A percentile compares a stretch with the other conserved stretches of the same genome.
phyloP scores from a whole-genome alignment of 257 asterid genomes.

The Agastache rugosa region DNA sequence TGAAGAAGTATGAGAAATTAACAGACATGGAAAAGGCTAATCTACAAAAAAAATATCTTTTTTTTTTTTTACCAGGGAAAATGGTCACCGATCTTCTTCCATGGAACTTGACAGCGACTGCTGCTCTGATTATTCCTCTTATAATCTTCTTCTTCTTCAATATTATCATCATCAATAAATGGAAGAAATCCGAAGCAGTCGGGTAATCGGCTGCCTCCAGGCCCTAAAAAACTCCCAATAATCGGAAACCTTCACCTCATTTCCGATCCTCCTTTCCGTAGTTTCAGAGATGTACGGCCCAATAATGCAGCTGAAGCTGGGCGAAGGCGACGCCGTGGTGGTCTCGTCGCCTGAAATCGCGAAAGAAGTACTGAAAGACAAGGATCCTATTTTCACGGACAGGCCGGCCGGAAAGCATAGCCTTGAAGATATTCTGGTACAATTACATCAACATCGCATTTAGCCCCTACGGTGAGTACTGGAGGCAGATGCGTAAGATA shows the following conservation, averaged over 20 bases:
- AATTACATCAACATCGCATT: background rate
- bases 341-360: slow-evolving; percentile 30
- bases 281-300: slow-evolving; percentile 34
- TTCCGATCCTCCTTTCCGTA: slow-evolving; percentile 18
- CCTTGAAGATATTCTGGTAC: slow-evolving; percentile 28
- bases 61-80: too few relatives aligned
- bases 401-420: slow-evolving; percentile 5
- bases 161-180: too few relatives aligned
- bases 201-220: slow-evolving; percentile 31
- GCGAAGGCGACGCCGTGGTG: slow-evolving; percentile 13
- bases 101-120: background rate
- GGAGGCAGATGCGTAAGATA: slow-evolving; percentile 40
- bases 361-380: background rate
- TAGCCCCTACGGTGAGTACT: slow-evolving; percentile 33
- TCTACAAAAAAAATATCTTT: too few relatives aligned
- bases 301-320: slow-evolving; percentile 24
- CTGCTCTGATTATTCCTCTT: slow-evolving; percentile 6
- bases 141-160: slow-evolving; percentile 7
- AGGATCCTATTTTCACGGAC: background rate
- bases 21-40: too few relatives aligned
- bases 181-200: background rate
- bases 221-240: slow-evolving; percentile 34
- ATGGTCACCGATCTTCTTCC: background rate
- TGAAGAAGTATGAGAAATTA: too few relatives aligned
- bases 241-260: slow-evolving; percentile 35